These are phyloP conservation scores for Microbotryomycetes sp. DNA, from an alignment of 1,284 basidiomycete species.

Conservation along the genomic window DNA sequence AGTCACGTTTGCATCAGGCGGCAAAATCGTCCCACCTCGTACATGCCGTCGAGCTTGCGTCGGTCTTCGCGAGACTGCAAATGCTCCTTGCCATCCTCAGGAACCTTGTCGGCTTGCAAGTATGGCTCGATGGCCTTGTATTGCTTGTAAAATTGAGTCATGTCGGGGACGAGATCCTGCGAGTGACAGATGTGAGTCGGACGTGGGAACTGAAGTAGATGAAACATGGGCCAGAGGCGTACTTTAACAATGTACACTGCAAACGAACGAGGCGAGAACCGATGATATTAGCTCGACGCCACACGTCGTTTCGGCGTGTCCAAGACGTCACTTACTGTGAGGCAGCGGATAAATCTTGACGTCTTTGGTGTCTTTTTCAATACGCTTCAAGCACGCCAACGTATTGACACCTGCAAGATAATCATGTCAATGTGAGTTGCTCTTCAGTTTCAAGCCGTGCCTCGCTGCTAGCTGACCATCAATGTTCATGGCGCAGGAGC, in stretches of 20 bases:
- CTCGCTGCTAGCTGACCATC: constrained; percentile 53
- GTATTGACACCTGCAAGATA: constrained; percentile 57
- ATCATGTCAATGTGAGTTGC: background rate
- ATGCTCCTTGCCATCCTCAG: constrained; percentile 66
- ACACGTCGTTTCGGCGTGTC: background rate
- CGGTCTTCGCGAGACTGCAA: constrained; percentile 87
- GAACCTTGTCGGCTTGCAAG: constrained; percentile 85
- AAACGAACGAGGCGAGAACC: no score
- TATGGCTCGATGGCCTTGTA: constrained; percentile 98
- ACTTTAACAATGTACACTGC: constrained; percentile 94
- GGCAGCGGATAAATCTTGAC: constrained; percentile 97
- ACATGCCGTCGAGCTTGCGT: constrained; percentile 92
- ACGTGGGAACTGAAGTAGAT: background rate
- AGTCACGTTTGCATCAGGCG: background rate
- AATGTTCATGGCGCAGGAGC: constrained; percentile 98
- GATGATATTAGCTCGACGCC: no score
- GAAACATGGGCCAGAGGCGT: background rate
- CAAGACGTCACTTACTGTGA: constrained; percentile 64
- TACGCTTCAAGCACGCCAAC: constrained; percentile 92
- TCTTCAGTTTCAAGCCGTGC: background rate
- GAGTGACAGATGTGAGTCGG: background rate
- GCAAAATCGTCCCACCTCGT: constrained; percentile 56
- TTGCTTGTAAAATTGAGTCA: constrained; percentile 88
- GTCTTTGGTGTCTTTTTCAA: constrained; percentile 72
- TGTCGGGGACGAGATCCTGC: constrained; percentile 72